phyloP scores from a whole-genome alignment of 192 early-diverging fungal species.

The Gigaspora rosea region DNA sequence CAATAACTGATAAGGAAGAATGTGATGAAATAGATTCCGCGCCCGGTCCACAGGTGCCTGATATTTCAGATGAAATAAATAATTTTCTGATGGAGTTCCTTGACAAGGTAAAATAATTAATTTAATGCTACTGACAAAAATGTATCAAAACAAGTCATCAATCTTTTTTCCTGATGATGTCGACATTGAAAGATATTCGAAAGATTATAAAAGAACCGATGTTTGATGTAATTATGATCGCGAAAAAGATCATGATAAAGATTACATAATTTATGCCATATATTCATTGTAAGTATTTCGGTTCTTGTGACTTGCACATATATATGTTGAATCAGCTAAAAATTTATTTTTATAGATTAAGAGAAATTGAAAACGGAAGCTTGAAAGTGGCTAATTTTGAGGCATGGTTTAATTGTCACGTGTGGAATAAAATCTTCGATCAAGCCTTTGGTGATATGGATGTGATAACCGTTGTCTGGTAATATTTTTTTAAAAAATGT shows the following conservation, averaged over 20 bases:
- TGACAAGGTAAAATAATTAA: constrained; percentile 10
- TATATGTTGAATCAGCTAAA: constrained; percentile 17
- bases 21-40: constrained; percentile 18
- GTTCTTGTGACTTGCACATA: neutral
- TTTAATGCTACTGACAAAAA: constrained; percentile 20
- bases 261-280: constrained; percentile 29
- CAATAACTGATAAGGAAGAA: constrained; percentile 25
- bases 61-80: constrained; percentile 8
- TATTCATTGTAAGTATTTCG: constrained; percentile 31
- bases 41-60: constrained; percentile 3
- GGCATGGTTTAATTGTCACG: constrained; percentile 31
- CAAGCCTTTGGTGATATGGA: constrained; percentile 28
- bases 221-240: constrained; percentile 24
- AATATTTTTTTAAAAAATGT: constrained; percentile 16
- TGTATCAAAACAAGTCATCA: neutral
- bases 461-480: constrained; percentile 26
- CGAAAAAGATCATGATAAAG: constrained; percentile 28
- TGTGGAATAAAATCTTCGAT: constrained; percentile 30
- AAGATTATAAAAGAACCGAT: constrained; percentile 27
- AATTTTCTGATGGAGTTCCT: neutral
- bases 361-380: constrained; percentile 25
- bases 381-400: constrained; percentile 20
- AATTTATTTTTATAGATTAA: constrained; percentile 14
- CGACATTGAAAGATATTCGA: constrained; percentile 17
- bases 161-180: constrained; percentile 13